Base-by-base conservation (phyloP, 2,329 filamentous ascomycete genomes). In the Hyphodiscus sp. region DNA sequence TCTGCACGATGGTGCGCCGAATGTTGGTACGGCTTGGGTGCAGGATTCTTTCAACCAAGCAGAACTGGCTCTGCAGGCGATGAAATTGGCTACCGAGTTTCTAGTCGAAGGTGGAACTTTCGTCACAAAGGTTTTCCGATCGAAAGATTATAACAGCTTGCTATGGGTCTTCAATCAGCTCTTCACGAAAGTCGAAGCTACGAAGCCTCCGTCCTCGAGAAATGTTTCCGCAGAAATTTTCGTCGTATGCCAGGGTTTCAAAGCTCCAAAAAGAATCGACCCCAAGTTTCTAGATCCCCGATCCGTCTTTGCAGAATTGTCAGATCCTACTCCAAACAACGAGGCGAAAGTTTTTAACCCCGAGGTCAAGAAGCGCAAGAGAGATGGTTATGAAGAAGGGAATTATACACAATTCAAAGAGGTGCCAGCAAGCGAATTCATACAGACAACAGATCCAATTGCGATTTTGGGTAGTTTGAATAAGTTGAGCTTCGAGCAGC, bases 171-270 rank as follows among this genome's bases (percentile, higher is more conserved):
- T 97, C 76, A 96, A 96, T 69, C 94, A 99, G 70, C 79, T 99
- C 0, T 99, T 99, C 74, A 80, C 80, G 47, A 95, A 94, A 61
- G 94, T 99, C 59, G 92, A 99, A 69, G 92, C 95, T 47, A 99
- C 94, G 5, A 99, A 99, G 71, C 94, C 94, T 2, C 94, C 94
- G 0, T 95, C 91, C 0, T 96, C 90, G 9, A 81, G 94, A 76
- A 96, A 95, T 66, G 92, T 99, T 50, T 96, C 91, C 8, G 94
- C 94, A 61, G 94, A 99, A 76, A 97, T 97, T 42, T 99, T 99
- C 75, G 92, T 97, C 59, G 94, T 99, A 33, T 97, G 92, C 73
- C 83, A 86, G 61, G 94, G 92, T 19, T 99, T 84, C 77, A 97
- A 96, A 73, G 92, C 92, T 0, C 94, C 94, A 2, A 97, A 96